A percentile compares a stretch with the other conserved stretches of the same genome.
Evolutionary conservation across 306 rosid genomes (phyloP).

Genomic region (Casuarina cunninghamiana): DNA sequence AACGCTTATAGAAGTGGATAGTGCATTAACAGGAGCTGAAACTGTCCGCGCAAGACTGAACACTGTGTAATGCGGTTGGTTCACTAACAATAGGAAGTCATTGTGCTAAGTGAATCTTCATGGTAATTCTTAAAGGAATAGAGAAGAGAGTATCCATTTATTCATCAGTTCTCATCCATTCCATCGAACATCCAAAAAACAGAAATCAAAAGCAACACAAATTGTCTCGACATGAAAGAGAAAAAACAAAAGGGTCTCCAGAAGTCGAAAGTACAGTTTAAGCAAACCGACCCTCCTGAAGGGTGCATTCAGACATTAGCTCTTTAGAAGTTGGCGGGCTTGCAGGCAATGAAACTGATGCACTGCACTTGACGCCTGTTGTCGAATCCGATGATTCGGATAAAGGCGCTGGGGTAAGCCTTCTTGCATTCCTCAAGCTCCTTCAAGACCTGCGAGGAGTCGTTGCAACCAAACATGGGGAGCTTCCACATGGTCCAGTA

Average conservation of each 20-base stretch:
- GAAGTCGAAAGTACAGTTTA: slow-evolving; percentile 1
- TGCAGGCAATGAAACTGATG: slow-evolving; percentile 84
- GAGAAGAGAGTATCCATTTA: slow-evolving; percentile 25
- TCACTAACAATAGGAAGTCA: too few relatives aligned
- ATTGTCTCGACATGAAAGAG: slow-evolving; percentile 17
- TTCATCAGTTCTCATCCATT: slow-evolving; percentile 45
- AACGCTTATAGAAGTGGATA: too few relatives aligned
- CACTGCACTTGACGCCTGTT: slow-evolving; percentile 78
- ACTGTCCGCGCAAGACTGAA: too few relatives aligned
- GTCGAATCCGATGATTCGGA: slow-evolving; percentile 89
- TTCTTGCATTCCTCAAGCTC: slow-evolving; percentile 53
- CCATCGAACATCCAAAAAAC: slow-evolving; percentile 32
- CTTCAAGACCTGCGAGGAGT: slow-evolving; percentile 45
- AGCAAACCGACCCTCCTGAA: slow-evolving; percentile 24
- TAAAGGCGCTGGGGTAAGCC: slow-evolving; percentile 38
- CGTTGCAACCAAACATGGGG: slow-evolving; percentile 84
- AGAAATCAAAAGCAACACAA: slow-evolving; percentile 29
- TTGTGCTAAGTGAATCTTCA: neutral
- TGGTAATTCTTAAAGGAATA: neutral
- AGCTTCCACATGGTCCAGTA: slow-evolving; percentile 97
- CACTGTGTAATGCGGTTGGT: too few relatives aligned
- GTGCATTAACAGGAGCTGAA: too few relatives aligned
- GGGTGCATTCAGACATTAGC: neutral
- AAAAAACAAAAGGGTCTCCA: neutral
- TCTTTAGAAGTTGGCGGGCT: slow-evolving; percentile 10